phyloP scores from a whole-genome alignment of 2,329 filamentous ascomycete genomes.

The Ascochyta lentis region DNA sequence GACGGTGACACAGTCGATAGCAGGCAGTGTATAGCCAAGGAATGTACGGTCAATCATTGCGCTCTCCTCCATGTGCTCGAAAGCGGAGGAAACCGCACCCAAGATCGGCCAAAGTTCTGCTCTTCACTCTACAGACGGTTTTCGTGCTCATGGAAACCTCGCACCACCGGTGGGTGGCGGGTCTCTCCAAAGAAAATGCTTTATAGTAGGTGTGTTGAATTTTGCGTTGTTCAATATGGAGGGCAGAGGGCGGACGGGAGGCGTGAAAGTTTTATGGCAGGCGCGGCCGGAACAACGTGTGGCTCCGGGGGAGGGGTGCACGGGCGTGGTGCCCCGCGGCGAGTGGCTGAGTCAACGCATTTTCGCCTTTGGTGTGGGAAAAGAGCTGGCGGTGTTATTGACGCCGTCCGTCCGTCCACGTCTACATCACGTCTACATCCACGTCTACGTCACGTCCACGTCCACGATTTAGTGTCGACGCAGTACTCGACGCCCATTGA shows the following conservation, averaged over 20 bases:
- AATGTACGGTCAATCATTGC: slow-evolving; percentile 66
- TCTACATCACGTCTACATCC: no score
- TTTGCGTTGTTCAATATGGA: slow-evolving; percentile 64
- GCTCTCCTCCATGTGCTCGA: slow-evolving; percentile 58
- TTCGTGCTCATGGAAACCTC: slow-evolving; percentile 62
- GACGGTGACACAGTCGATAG: slow-evolving; percentile 16
- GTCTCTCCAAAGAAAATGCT: slow-evolving; percentile 63
- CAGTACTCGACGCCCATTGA: neutral
- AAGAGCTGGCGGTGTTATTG: slow-evolving; percentile 8
- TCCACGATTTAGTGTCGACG: no score
- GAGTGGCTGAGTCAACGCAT: slow-evolving; percentile 40
- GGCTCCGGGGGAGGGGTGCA: neutral
- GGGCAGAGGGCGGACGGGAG: slow-evolving; percentile 43
- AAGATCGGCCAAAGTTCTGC: slow-evolving; percentile 59
- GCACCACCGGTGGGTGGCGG: slow-evolving; percentile 46
- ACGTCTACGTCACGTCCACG: no score
- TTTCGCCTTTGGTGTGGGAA: slow-evolving; percentile 46
- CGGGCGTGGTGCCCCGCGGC: slow-evolving; percentile 35
- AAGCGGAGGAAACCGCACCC: slow-evolving; percentile 63
- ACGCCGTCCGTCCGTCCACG: neutral
- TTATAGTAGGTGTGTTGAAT: slow-evolving; percentile 48
- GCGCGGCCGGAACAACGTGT: slow-evolving; percentile 5
- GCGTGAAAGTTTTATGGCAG: slow-evolving; percentile 36
- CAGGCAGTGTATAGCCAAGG: no score
- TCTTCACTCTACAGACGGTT: slow-evolving; percentile 66